These are phyloP conservation scores for Geotrichum australiense DNA, from an alignment of 1,139 yeast genomes.

Conservation along the genomic window DNA sequence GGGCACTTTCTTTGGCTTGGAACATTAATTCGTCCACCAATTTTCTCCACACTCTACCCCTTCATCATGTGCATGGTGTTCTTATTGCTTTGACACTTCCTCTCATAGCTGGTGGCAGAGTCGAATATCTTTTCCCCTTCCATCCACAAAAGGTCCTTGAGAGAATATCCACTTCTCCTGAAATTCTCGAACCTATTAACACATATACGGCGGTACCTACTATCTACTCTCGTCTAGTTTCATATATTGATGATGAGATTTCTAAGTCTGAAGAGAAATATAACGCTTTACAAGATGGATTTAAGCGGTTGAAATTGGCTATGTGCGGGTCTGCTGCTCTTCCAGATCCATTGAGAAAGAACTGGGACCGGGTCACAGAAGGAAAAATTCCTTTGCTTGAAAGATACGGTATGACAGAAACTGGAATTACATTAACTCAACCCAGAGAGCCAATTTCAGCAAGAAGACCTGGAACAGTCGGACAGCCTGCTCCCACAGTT, in stretches of 20 bases:
- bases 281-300: slow-evolving; percentile 19
- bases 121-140: slow-evolving; percentile 34
- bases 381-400: slow-evolving; percentile 33
- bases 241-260: slow-evolving; percentile 22
- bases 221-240: slow-evolving; percentile 30
- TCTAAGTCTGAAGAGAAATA: slow-evolving; percentile 15
- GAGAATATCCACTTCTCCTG: slow-evolving; percentile 21
- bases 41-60: slow-evolving; percentile 34
- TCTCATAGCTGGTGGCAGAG: slow-evolving; percentile 33
- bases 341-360: slow-evolving; percentile 32
- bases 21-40: slow-evolving; percentile 28
- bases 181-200: slow-evolving; percentile 29
- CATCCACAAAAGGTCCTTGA: slow-evolving; percentile 27
- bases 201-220: slow-evolving; percentile 38
- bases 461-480: slow-evolving; percentile 32
- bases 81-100: slow-evolving; percentile 34
- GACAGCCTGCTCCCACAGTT: slow-evolving; percentile 34
- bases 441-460: slow-evolving; percentile 28
- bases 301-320: slow-evolving; percentile 26
- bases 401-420: slow-evolving; percentile 37
- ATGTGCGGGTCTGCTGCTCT: slow-evolving; percentile 38
- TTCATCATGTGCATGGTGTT: slow-evolving; percentile 37
- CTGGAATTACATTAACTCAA: slow-evolving; percentile 36
- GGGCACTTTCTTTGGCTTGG: slow-evolving; percentile 34
- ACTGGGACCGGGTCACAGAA: slow-evolving; percentile 32